phyloP scores from a whole-genome alignment of 2,329 filamentous ascomycete species.

The Achaetomium macrosporum region DNA sequence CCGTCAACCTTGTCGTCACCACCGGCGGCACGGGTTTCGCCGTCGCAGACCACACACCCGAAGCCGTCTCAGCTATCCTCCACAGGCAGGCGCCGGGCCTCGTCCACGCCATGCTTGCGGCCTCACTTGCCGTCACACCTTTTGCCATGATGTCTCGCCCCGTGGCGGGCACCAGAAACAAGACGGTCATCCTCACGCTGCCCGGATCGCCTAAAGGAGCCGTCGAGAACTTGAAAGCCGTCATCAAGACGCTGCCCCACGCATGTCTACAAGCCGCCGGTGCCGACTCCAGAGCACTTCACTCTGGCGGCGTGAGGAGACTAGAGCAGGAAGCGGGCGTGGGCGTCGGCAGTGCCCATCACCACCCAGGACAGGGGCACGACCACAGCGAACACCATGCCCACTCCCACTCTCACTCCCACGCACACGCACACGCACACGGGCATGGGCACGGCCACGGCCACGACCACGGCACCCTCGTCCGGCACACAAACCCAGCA shows the following conservation, averaged over 20 bases:
- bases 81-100: conserved; percentile 84
- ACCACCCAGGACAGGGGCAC: conserved; percentile 45
- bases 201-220: conserved; percentile 95
- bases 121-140: conserved; percentile 79
- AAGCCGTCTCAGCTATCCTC: conserved; percentile 76
- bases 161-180: conserved; percentile 78
- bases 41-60: conserved; percentile 76
- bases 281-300: conserved; percentile 70
- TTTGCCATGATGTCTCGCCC: conserved; percentile 97
- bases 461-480: conserved; percentile 62
- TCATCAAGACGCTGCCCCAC: conserved; percentile 87
- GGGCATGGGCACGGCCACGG: conserved; percentile 54
- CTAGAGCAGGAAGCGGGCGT: conserved; percentile 79
- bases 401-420: conserved; percentile 48
- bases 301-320: conserved; percentile 74
- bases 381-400: conserved; percentile 44
- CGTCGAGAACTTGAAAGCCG: conserved; percentile 82
- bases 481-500: conserved; percentile 62
- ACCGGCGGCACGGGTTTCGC: conserved; percentile 95
- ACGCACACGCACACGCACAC: conserved; percentile 53
- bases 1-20: conserved; percentile 72
- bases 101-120: conserved; percentile 89
- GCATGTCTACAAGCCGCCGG: conserved; percentile 88
- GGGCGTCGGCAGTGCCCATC: neutral
- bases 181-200: conserved; percentile 77